Conservation (phyloP, 805 yeast species). For the Ogataea methanolica region DNA sequence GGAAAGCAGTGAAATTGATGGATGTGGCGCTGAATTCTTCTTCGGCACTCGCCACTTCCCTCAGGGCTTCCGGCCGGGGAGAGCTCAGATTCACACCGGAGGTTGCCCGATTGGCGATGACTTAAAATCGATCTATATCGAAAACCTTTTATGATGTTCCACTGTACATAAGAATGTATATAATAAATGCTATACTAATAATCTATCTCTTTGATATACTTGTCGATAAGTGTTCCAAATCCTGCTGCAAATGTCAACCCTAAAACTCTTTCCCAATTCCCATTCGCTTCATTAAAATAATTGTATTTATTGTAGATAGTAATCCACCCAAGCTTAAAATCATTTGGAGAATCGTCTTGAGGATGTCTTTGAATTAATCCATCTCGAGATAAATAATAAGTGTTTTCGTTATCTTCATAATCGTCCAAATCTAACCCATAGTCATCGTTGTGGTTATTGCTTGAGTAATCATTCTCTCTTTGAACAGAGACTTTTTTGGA, state of each 20-base stretch:
- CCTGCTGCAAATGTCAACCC: conserved; percentile 53
- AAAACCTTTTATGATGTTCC: background rate
- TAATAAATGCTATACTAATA: background rate
- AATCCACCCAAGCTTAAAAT: conserved; percentile 59
- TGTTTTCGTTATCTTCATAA: conserved; percentile 11
- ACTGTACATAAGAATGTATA: background rate
- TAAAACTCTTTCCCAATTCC: conserved; percentile 51
- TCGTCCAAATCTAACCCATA: conserved; percentile 13
- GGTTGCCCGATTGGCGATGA: no score
- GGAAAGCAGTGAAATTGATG: no score
- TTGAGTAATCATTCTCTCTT: background rate
- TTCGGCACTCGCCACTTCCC: no score
- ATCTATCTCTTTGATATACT: conserved; percentile 10
- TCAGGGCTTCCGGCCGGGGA: no score
- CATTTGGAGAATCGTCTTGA: conserved; percentile 57
- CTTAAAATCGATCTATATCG: background rate
- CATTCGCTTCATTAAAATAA: conserved; percentile 29
- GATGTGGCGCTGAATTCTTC: no score
- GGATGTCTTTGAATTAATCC: conserved; percentile 48
- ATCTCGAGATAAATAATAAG: conserved; percentile 46
- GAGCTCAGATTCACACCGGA: no score
- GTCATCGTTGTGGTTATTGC: conserved; percentile 10
- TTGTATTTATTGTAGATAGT: conserved; percentile 48
- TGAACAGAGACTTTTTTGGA: conserved; percentile 16
- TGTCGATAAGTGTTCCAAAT: conserved; percentile 31